phyloP scores from a whole-genome alignment of 495 filamentous ascomycete species.

The Xylaria grammica region DNA sequence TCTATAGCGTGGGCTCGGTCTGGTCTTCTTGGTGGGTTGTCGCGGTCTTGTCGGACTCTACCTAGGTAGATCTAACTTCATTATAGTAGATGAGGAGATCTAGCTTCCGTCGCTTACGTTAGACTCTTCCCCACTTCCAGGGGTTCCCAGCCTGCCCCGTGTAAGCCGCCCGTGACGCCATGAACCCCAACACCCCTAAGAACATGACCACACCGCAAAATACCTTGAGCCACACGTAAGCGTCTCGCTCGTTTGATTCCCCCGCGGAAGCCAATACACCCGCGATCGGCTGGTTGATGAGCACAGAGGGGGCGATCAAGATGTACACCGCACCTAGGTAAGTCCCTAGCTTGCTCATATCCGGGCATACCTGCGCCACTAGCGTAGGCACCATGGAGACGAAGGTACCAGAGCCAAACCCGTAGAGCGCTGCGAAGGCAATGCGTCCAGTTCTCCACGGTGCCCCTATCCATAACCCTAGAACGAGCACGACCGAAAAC shows the following conservation, averaged over 20 bases:
- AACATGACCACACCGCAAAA: conserved; percentile 14
- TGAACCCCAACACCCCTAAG: conserved; percentile 7
- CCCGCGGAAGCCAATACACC: conserved; percentile 17
- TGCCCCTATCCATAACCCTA: conserved; percentile 65
- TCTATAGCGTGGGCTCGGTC: no score
- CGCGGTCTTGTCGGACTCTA: no score
- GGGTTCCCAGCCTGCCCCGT: background rate
- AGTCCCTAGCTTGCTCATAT: conserved; percentile 26
- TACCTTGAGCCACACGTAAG: conserved; percentile 22
- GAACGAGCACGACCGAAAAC: conserved; percentile 59
- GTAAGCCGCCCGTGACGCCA: conserved; percentile 3
- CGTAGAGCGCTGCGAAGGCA: conserved; percentile 64
- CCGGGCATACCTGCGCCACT: conserved; percentile 32
- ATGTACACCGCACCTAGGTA: conserved; percentile 29
- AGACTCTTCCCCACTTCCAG: background rate
- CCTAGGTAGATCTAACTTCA: no score
- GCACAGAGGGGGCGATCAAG: conserved; percentile 20
- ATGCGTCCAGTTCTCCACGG: conserved; percentile 58
- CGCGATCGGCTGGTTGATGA: conserved; percentile 15
- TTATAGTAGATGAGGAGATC: no score
- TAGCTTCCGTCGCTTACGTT: no score
- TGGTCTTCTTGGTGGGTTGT: no score
- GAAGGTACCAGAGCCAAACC: conserved; percentile 50
- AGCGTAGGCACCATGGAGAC: conserved; percentile 31
- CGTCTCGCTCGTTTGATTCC: conserved; percentile 8